These are phyloP conservation scores for Penicillium sp. DNA, from an alignment of 2,329 filamentous ascomycete species.

Conservation along the genomic window DNA sequence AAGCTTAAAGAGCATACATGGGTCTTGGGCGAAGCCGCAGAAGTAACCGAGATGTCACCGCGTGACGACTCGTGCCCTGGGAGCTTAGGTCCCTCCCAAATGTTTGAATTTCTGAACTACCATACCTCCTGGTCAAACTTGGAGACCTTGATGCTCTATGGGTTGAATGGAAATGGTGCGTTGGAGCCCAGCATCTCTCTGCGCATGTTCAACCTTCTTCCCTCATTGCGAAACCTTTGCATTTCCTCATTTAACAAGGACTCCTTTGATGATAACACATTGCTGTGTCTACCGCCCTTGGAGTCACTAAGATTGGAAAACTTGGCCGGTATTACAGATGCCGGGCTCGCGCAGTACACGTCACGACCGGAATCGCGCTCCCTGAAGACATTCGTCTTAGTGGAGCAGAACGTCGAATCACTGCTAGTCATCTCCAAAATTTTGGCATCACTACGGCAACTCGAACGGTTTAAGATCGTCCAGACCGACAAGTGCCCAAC, in stretches of 20 bases:
- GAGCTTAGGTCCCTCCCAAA: constrained; percentile 52
- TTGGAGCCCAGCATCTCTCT: constrained; percentile 57
- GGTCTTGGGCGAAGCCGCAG: constrained; percentile 51
- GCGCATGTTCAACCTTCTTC: constrained; percentile 54
- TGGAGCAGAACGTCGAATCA: constrained; percentile 55
- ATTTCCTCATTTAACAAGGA: constrained; percentile 54
- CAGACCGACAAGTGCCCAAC: constrained; percentile 51
- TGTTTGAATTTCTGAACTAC: constrained; percentile 53
- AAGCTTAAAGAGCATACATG: constrained; percentile 57
- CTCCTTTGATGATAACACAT: constrained; percentile 56
- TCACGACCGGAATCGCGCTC: constrained; percentile 46
- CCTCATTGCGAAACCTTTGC: constrained; percentile 53
- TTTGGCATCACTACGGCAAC: constrained; percentile 46
- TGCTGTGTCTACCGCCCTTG: constrained; percentile 54
- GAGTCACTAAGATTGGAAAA: constrained; percentile 56
- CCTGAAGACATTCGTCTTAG: constrained; percentile 50
- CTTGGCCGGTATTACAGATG: constrained; percentile 56
- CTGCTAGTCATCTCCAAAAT: constrained; percentile 54
- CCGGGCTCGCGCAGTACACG: constrained; percentile 54
- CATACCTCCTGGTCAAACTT: constrained; percentile 54
- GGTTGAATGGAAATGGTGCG: constrained; percentile 43
- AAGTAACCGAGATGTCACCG: constrained; percentile 40
- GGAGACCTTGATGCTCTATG: constrained; percentile 55
- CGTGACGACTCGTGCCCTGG: constrained; percentile 38
- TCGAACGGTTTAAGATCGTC: constrained; percentile 53